Base-by-base conservation (phyloP, 805 yeast genomes). In the Tetrapisispora taiwanensis region DNA sequence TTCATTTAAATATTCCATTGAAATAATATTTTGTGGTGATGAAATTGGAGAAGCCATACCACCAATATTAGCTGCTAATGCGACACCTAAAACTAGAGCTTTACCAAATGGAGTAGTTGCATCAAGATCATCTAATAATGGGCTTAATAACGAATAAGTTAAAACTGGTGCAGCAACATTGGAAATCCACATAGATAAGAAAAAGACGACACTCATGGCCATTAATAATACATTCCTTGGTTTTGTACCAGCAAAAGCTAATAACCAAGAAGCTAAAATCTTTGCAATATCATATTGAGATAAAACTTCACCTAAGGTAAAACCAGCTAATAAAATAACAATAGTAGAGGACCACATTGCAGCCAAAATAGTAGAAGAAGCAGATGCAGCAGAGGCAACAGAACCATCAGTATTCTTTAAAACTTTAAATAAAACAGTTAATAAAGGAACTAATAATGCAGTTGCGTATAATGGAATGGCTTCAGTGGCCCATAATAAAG, bases 1-100 rank as follows among this genome's bases (percentile, higher is more conserved):
- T 60, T 87, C 85, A 43, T 71, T 71, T 84, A 90, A 81, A 55
- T 80, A 77, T 52, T 81, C 81, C 62, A 90, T 72, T 0, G 96
- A 96, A 51, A 90, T 81, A 49, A 90, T 84, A 62, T 90, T 90
- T 63, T 90, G 97, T 2, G 97, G 97, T 3, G 95, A 86, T 1
- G 97, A 86, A 55, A 90, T 90, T 10, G 97, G 97, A 17, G 95
- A 86, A 0, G 95, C 81, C 95, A 89, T 88, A 56, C 97, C 97
- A 22, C 95, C 97, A 45, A 90, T 71, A 60, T 90, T 85, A 24
- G 95, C 85, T 3, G 97, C 84, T 42, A 90, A 70, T 0, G 97
- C 97, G 50, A 90, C 83, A 43, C 96, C 97, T 44, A 90, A 69
- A 41, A 90, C 80, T 52, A 90, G 70, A 0, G 95, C 88, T 60